A percentile compares a stretch with the other conserved stretches of the same genome.
Conservation (phyloP, 208 protist genomes). For the Leptomonas seymouri region DNA sequence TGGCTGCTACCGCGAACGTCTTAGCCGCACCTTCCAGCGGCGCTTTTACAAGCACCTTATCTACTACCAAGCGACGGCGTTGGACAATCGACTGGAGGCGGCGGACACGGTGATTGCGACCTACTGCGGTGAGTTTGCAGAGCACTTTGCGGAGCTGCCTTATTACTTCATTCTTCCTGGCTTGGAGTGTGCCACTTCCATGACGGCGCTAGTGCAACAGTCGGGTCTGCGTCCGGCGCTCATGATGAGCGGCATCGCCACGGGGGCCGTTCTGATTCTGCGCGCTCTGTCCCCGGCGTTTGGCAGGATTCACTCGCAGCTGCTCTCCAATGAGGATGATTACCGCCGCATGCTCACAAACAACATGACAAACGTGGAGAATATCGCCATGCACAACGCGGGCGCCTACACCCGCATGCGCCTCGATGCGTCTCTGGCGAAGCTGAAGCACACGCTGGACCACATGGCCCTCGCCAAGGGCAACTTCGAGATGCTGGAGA, state of each 20-base stretch:
- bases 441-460: constrained; percentile 68
- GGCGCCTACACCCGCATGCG: constrained; percentile 57
- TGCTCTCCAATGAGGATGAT: constrained; percentile 76
- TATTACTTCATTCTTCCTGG: constrained; percentile 88
- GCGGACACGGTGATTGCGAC: constrained; percentile 81
- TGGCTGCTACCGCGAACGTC: constrained; percentile 77
- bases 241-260: constrained; percentile 55
- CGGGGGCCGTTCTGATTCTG: constrained; percentile 57
- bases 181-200: constrained; percentile 63
- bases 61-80: constrained; percentile 80
- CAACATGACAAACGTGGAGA: constrained; percentile 76
- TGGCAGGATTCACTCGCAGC: constrained; percentile 71
- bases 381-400: constrained; percentile 81
- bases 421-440: constrained; percentile 61
- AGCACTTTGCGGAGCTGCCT: constrained; percentile 89
- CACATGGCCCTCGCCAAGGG: constrained; percentile 82
- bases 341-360: constrained; percentile 82
- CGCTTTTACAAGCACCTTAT: constrained; percentile 81
- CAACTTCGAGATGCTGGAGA: constrained; percentile 78
- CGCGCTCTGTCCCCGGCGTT: constrained; percentile 69
- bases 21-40: constrained; percentile 74
- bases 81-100: constrained; percentile 77
- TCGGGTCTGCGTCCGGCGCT: constrained; percentile 47
- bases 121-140: constrained; percentile 89
- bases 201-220: constrained; percentile 63